Conservation (phyloP, 257 asterid species). For the Prunella vulgaris region DNA sequence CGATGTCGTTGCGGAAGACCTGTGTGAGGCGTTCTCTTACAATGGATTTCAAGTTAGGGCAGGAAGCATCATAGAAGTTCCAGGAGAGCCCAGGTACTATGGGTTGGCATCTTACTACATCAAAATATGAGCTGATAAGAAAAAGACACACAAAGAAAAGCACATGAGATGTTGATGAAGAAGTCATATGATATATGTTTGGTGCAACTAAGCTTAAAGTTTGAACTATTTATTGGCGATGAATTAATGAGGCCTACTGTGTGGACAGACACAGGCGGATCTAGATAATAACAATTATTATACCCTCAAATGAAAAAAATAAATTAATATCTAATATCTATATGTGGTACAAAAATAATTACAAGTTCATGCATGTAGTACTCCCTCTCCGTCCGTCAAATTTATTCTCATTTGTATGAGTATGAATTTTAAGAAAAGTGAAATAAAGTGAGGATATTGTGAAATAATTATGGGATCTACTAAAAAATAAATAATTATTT, state of each 20-base stretch:
- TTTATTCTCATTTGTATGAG: too few relatives aligned
- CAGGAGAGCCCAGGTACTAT: constrained; percentile 48
- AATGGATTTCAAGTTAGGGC: constrained; percentile 48
- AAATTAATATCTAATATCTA: too few relatives aligned
- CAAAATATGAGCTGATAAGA: constrained; percentile 15
- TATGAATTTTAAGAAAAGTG: too few relatives aligned
- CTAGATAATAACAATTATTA: too few relatives aligned
- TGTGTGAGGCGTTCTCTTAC: constrained; percentile 36
- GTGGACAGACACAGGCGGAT: too few relatives aligned
- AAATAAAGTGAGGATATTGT: too few relatives aligned
- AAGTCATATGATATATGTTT: constrained; percentile 4
- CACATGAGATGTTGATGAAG: constrained; percentile 16
- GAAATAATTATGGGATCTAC: too few relatives aligned
- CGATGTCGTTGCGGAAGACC: constrained; percentile 47
- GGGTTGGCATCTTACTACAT: constrained; percentile 31
- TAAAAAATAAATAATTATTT: too few relatives aligned
- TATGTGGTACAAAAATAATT: too few relatives aligned
- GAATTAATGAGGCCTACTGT: neutral
- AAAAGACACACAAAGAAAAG: neutral
- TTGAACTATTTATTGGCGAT: neutral
- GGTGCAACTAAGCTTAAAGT: neutral
- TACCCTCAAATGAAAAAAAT: too few relatives aligned
- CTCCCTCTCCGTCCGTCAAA: too few relatives aligned
- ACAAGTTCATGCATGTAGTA: too few relatives aligned
- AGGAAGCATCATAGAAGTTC: constrained; percentile 36